Percentiles rank a stretch among this genome's conserved stretches.
Evolutionary conservation across 768 basidiomycete genomes (phyloP).

Genomic region (Amanita exitialis): DNA sequence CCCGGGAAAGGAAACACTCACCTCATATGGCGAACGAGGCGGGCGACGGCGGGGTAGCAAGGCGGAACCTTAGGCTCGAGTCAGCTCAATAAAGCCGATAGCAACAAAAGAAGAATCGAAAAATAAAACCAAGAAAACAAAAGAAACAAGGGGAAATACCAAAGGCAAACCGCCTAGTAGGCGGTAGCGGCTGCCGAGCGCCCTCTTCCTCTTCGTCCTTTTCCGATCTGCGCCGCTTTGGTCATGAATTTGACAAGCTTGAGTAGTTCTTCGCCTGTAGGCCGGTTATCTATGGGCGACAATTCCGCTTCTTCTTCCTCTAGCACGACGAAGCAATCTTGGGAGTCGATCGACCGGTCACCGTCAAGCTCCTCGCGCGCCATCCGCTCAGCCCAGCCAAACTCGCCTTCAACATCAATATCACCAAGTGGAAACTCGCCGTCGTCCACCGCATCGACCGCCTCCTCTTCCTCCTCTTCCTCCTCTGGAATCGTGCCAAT

Average conservation of each 20-base stretch:
- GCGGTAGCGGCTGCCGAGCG: no score
- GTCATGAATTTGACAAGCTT: background rate
- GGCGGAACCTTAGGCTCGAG: no score
- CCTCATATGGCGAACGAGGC: no score
- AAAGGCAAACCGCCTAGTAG: no score
- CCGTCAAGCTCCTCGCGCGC: background rate
- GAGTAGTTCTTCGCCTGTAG: background rate
- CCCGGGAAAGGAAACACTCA: no score
- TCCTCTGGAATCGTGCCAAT: background rate
- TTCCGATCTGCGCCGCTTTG: background rate
- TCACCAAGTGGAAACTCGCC: background rate
- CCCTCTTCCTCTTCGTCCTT: background rate
- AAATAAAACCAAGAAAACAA: no score
- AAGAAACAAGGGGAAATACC: no score
- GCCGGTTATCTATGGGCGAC: background rate
- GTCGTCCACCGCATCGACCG: background rate
- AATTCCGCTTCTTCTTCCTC: background rate
- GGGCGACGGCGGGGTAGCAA: no score
- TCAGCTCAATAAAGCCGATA: no score
- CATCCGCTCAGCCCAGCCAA: background rate
- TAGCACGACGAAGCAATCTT: background rate
- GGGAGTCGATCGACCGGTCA: background rate
- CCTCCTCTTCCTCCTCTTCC: background rate
- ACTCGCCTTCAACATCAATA: background rate
- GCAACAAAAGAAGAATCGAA: no score